These are phyloP conservation scores for Cadophora malorum DNA, from an alignment of 2,329 filamentous ascomycete species.

Conservation along the genomic window DNA sequence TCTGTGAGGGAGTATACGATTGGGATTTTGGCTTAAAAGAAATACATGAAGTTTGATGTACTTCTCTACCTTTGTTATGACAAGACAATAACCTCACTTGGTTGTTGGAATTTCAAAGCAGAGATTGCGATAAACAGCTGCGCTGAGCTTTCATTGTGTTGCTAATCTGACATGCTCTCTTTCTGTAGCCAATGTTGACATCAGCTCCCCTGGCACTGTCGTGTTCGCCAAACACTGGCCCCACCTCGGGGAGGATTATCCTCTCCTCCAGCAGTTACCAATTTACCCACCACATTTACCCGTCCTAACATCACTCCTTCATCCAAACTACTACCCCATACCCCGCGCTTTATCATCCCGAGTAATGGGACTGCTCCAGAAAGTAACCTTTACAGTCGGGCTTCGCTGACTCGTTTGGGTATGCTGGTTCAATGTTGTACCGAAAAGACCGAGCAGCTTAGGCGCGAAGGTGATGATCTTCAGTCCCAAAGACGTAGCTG, in stretches of 20 bases:
- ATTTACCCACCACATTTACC: neutral
- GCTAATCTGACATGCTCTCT: no score
- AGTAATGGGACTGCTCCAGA: neutral
- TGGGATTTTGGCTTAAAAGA: no score
- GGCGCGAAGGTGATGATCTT: slow-evolving; percentile 2
- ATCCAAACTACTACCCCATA: slow-evolving; percentile 7
- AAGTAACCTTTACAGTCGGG: neutral
- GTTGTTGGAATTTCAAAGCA: no score
- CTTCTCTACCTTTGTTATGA: no score
- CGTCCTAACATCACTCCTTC: neutral
- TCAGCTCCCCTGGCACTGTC: neutral
- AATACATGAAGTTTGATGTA: no score
- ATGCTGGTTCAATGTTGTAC: slow-evolving; percentile 6
- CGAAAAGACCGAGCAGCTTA: slow-evolving; percentile 9
- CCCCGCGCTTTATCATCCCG: slow-evolving; percentile 5
- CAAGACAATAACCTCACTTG: no score
- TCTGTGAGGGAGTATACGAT: no score
- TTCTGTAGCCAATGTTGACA: neutral
- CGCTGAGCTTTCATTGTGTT: no score
- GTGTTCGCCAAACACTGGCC: neutral
- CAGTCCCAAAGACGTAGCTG: slow-evolving; percentile 3
- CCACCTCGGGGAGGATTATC: neutral
- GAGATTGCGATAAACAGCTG: no score
- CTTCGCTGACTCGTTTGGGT: neutral
- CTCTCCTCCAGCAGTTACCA: neutral